Conservation (phyloP, 345 rosid genomes). For the Cochlearia excelsa region DNA sequence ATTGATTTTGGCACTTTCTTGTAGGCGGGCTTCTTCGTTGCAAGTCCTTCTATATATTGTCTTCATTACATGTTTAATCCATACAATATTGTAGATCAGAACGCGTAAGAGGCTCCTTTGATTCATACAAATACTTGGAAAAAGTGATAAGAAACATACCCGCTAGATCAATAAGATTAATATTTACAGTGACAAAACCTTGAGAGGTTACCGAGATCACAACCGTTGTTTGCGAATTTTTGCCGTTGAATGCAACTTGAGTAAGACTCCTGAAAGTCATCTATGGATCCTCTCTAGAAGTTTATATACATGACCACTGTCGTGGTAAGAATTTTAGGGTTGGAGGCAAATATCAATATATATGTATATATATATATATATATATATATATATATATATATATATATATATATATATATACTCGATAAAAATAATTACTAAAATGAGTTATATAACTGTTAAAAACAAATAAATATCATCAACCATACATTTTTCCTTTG, state of each 20-base stretch:
- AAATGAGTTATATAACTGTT: no score
- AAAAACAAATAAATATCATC: no score
- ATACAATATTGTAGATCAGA: neutral
- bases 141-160: conserved; percentile 50
- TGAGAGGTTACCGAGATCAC: conserved; percentile 56
- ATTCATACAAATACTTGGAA: neutral
- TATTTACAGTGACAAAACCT: conserved; percentile 54
- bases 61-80: conserved; percentile 68
- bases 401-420: no score
- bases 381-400: no score
- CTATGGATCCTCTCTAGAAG: no score
- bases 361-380: no score
- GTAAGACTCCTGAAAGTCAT: conserved; percentile 53
- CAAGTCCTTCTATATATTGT: conserved; percentile 80
- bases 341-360: no score
- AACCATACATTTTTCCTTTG: no score
- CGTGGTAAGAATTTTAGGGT: no score
- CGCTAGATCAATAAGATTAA: conserved; percentile 91
- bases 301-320: no score
- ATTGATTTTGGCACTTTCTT: conserved; percentile 86
- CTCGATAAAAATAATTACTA: no score
- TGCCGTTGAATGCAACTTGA: conserved; percentile 60
- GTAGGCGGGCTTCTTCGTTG: conserved; percentile 81
- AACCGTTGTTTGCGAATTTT: conserved; percentile 75
- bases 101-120: neutral